Base-by-base conservation (phyloP, 1,284 basidiomycete species). In the Cryptococcus jaspeensis region DNA sequence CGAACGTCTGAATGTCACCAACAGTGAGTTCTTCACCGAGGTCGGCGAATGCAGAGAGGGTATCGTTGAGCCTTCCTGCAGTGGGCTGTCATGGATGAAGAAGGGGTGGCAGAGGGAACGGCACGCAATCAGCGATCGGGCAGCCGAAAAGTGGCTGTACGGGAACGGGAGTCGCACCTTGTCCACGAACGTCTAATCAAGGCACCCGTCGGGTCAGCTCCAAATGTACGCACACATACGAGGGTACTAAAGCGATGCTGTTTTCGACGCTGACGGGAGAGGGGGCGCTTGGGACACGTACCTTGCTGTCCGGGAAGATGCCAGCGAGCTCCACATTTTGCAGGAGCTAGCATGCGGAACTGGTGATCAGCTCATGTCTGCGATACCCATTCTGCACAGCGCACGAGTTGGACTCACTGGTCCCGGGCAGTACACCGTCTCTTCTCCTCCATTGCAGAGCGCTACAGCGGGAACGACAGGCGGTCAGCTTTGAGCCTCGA, bases 321-420 rank as follows among this genome's bases (percentile, higher is more conserved):
- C 82, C 73, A 0, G 91, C 87, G 44, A 95, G 66, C 76, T 93
- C 88, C 55, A 95, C 86, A 1, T 90, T 87, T 83, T 93, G 90
- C 35, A 94, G 79, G 6, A 93, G 71, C 88, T 90, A 47, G 35
- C 6, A 59, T n/a, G n/a, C n/a, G n/a, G n/a, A n/a, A n/a, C n/a
- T 57, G 11, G 16, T 16, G 28, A 9, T 32, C 28, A 32, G n/a
- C n/a, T n/a, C n/a, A 32, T 9, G 28, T 32, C 28, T 32, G 28
- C 28, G 28, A 9, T 4, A 5, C 9, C 5, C 28, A 32, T 32
- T n/a, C n/a, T 5, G 28, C 28, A 32, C 28, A 32, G 28, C 28
- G 9, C 9, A 43, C 25, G 18, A 40, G 12, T 2, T 38, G 38
- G 32, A 81, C 87, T 62, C 70, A 90, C 90, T 47, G 81, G 59